These are phyloP conservation scores for Darksidea phi DNA, from an alignment of 495 filamentous ascomycete species.

Conservation along the genomic window DNA sequence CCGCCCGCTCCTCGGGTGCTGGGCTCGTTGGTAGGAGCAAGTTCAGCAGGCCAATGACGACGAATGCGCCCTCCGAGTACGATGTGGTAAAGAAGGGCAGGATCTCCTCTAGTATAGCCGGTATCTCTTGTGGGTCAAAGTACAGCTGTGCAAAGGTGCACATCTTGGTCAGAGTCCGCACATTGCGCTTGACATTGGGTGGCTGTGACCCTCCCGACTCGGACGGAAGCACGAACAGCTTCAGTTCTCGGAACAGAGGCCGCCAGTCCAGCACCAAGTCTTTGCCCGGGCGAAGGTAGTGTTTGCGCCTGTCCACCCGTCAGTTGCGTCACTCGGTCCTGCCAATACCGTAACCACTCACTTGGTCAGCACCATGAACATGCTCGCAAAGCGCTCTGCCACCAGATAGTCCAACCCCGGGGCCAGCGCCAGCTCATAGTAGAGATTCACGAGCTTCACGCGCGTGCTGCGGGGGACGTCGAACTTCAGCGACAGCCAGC, in stretches of 20 bases:
- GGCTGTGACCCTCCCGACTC: slow-evolving; percentile 66
- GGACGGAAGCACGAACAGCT: slow-evolving; percentile 78
- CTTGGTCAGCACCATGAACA: slow-evolving; percentile 94
- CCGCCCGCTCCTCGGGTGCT: slow-evolving; percentile 60
- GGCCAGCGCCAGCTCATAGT: slow-evolving; percentile 90
- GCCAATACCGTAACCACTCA: slow-evolving; percentile 46
- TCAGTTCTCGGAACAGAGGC: slow-evolving; percentile 87
- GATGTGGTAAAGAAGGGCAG: slow-evolving; percentile 95
- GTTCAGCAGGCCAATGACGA: slow-evolving; percentile 82
- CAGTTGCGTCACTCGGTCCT: neutral
- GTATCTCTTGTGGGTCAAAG: slow-evolving; percentile 82
- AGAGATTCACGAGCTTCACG: slow-evolving; percentile 80
- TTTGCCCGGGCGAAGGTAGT: slow-evolving; percentile 84
- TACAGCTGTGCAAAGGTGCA: slow-evolving; percentile 87
- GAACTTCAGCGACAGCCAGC: slow-evolving; percentile 95
- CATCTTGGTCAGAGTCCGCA: slow-evolving; percentile 78
- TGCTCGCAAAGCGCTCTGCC: slow-evolving; percentile 89
- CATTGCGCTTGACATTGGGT: slow-evolving; percentile 62
- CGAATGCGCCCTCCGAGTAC: slow-evolving; percentile 82
- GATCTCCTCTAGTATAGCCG: slow-evolving; percentile 88
- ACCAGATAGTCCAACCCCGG: slow-evolving; percentile 80
- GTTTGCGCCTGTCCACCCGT: slow-evolving; percentile 71
- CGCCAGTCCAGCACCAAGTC: slow-evolving; percentile 92
- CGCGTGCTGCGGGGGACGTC: slow-evolving; percentile 82
- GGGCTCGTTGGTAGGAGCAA: slow-evolving; percentile 83